These are phyloP conservation scores for Dryadomyces sulphureus DNA, from an alignment of 2,329 filamentous ascomycete species.

Conservation along the genomic window DNA sequence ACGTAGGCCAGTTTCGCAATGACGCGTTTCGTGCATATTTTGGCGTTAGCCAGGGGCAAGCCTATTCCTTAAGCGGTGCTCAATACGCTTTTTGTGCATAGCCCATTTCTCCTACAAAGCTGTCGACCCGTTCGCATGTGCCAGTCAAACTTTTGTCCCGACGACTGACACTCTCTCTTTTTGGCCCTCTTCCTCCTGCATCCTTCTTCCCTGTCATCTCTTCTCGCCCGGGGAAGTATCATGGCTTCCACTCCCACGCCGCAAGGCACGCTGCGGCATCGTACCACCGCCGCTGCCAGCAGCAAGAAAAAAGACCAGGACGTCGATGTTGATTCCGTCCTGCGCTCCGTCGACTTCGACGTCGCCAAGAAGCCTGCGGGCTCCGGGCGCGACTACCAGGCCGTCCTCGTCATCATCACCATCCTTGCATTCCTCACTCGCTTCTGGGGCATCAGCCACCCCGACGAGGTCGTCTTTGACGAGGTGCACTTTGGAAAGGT, in stretches of 20 bases:
- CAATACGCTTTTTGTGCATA: neutral
- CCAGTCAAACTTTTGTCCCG: too few species aligned
- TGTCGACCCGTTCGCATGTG: too few species aligned
- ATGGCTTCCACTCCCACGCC: slow-evolving; percentile 26
- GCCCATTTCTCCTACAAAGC: neutral
- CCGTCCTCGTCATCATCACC: slow-evolving; percentile 65
- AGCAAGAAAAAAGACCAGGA: slow-evolving; percentile 36
- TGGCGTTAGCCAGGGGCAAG: neutral
- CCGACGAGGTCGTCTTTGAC: slow-evolving; percentile 94
- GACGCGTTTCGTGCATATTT: neutral
- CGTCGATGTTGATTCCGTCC: slow-evolving; percentile 34
- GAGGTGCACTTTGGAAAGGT: slow-evolving; percentile 99
- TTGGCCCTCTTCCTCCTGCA: neutral
- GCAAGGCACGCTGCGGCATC: slow-evolving; percentile 45
- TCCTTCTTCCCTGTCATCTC: neutral
- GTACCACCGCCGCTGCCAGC: slow-evolving; percentile 26
- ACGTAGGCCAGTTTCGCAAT: neutral
- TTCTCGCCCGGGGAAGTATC: neutral
- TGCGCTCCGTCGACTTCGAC: slow-evolving; percentile 21
- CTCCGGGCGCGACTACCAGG: slow-evolving; percentile 72
- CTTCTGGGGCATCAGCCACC: slow-evolving; percentile 93
- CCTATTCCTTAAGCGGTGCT: neutral
- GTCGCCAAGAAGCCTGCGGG: slow-evolving; percentile 19
- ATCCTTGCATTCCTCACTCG: slow-evolving; percentile 74
- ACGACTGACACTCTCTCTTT: too few species aligned